Percentiles rank a stretch among this genome's conserved stretches.
phyloP scores from a whole-genome alignment of 148 eudicot species.

The Spergularia marina region DNA sequence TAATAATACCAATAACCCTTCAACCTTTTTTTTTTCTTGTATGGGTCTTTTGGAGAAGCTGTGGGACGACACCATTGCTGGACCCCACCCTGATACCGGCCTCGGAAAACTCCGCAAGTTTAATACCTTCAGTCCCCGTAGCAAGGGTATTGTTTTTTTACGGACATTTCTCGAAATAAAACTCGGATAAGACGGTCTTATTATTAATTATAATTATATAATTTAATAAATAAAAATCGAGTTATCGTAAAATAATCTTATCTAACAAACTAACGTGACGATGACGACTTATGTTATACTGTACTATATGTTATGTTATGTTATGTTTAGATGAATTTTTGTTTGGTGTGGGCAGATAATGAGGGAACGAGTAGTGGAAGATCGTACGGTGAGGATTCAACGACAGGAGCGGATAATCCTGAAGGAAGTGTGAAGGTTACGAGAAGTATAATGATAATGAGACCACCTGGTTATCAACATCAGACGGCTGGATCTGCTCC shows the following conservation, averaged over 20 bases:
- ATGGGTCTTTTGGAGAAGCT: conserved; percentile 76
- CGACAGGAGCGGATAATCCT: not conserved
- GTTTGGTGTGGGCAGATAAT: conserved; percentile 24
- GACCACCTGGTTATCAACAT: conserved; percentile 33
- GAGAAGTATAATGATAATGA: conserved; percentile 45
- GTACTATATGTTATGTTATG: too few species aligned
- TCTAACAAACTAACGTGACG: too few species aligned
- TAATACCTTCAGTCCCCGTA: conserved; percentile 44
- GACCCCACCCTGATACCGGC: conserved; percentile 79
- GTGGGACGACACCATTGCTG: conserved; percentile 87
- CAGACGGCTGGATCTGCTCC: conserved; percentile 35
- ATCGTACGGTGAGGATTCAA: conserved; percentile 30
- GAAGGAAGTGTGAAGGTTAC: conserved; percentile 33
- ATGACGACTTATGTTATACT: too few species aligned
- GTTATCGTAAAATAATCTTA: too few species aligned
- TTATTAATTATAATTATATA: too few species aligned
- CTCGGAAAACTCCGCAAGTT: conserved; percentile 75
- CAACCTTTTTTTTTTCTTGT: not conserved
- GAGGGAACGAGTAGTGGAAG: conserved; percentile 31
- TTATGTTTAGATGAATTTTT: not conserved
- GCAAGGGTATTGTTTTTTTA: conserved; percentile 53
- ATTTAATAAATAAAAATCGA: too few species aligned
- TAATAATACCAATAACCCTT: too few species aligned
- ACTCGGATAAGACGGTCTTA: too few species aligned
- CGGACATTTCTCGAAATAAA: too few species aligned